Evolutionary conservation across 2,329 filamentous ascomycete species (phyloP).

Genomic region (Colletotrichum sp.): DNA sequence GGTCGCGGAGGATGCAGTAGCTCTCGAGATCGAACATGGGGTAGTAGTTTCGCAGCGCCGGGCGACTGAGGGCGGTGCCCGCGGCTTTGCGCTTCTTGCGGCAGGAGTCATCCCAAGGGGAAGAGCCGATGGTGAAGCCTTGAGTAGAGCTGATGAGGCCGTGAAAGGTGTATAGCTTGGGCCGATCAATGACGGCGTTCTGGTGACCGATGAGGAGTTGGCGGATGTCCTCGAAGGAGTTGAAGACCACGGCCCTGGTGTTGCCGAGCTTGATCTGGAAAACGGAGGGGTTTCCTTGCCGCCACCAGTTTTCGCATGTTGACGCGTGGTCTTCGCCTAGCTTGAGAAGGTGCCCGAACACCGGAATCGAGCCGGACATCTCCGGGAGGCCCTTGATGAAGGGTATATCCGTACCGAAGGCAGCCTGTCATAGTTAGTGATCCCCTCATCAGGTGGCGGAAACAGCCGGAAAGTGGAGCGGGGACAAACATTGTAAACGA

Average conservation of each 20-base stretch:
- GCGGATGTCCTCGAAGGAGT: not conserved
- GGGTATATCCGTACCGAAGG: slow-evolving; percentile 58
- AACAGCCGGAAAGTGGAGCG: accelerated
- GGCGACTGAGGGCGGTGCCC: not conserved
- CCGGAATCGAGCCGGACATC: slow-evolving; percentile 72
- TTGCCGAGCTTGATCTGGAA: not conserved
- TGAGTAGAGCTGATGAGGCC: not conserved
- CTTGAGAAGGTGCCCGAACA: slow-evolving; percentile 68
- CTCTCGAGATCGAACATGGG: not conserved
- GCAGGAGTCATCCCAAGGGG: not conserved
- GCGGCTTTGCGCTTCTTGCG: not conserved
- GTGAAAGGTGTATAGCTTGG: not conserved
- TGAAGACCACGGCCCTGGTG: not conserved
- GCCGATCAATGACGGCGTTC: not conserved
- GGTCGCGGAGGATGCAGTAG: not conserved
- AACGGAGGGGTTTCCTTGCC: not conserved
- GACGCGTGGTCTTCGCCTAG: slow-evolving; percentile 29
- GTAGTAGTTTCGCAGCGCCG: not conserved
- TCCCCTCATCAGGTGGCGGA: not conserved
- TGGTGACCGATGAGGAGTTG: not conserved
- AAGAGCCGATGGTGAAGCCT: not conserved
- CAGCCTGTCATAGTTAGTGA: not conserved
- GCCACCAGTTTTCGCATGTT: not conserved
- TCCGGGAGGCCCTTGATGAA: slow-evolving; percentile 68
- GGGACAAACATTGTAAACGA: not conserved